Conservation (phyloP, 495 filamentous ascomycete genomes). For the Xylaria bambusicola region DNA sequence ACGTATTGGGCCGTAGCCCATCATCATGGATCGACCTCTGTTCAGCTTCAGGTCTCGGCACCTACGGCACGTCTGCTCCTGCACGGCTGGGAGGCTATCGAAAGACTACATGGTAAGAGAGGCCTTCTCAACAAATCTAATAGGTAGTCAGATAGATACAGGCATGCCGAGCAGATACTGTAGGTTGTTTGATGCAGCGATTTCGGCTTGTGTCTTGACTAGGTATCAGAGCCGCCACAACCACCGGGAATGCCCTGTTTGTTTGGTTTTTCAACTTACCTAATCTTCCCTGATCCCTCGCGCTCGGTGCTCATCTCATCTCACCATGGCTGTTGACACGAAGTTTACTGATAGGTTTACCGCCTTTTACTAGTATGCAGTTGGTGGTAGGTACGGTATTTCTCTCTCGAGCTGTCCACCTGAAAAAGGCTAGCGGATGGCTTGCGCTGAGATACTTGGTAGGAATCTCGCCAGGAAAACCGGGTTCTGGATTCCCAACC, state of each 20-base stretch:
- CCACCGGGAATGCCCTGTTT: slow-evolving; percentile 4
- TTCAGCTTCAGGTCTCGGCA: slow-evolving; percentile 15
- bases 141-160: no score
- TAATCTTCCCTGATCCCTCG: no score
- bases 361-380: slow-evolving; percentile 4
- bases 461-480: slow-evolving; percentile 7
- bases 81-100: no score
- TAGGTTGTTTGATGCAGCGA: slow-evolving; percentile 13
- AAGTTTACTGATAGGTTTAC: slow-evolving; percentile 1
- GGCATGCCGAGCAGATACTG: no score
- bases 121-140: no score
- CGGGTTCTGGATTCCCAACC: slow-evolving; percentile 5
- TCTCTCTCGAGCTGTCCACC: neutral
- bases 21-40: neutral
- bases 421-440: slow-evolving; percentile 9
- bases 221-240: slow-evolving; percentile 1
- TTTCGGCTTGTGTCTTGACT: slow-evolving; percentile 1
- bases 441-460: no score
- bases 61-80: neutral
- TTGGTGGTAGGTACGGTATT: neutral
- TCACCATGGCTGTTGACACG: no score
- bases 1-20: neutral
- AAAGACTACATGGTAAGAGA: no score
- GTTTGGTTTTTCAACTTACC: no score
- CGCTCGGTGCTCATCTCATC: no score